These are phyloP conservation scores for Chytriomyces confervae DNA, from an alignment of 192 early-diverging fungal species.

Conservation along the genomic window DNA sequence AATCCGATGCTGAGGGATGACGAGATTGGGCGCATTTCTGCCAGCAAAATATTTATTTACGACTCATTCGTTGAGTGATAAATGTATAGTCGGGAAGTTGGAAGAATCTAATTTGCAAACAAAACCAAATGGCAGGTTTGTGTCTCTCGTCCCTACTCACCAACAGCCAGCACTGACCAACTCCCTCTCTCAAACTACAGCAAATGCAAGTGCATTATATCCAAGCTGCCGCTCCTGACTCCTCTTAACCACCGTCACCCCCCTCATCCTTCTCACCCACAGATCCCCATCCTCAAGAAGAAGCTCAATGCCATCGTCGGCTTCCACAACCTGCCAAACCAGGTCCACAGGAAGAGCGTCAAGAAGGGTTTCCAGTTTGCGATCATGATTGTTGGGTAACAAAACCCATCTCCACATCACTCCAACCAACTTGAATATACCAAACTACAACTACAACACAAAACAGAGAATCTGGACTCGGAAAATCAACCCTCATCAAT, in stretches of 20 bases:
- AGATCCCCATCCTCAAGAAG: conserved; percentile 61
- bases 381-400: conserved; percentile 60
- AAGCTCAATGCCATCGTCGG: conserved; percentile 64
- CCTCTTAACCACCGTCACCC: not conserved
- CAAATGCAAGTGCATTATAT: no score
- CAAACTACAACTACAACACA: not conserved
- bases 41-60: no score
- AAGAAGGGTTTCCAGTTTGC: conserved; percentile 95
- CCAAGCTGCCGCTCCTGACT: no score
- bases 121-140: no score
- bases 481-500: conserved; percentile 70
- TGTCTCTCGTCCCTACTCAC: no score
- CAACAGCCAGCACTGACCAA: no score
- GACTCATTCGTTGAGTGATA: no score
- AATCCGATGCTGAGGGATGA: conserved; percentile 15
- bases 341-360: conserved; percentile 86
- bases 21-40: not conserved
- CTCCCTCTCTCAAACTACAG: no score
- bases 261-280: not conserved
- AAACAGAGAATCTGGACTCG: conserved; percentile 68
- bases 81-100: no score
- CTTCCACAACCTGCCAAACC: conserved; percentile 66
- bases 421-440: not conserved
- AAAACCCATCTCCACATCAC: no score
- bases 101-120: no score